Base-by-base conservation (phyloP, 2,329 filamentous ascomycete genomes). In the Aspergillus sojae region DNA sequence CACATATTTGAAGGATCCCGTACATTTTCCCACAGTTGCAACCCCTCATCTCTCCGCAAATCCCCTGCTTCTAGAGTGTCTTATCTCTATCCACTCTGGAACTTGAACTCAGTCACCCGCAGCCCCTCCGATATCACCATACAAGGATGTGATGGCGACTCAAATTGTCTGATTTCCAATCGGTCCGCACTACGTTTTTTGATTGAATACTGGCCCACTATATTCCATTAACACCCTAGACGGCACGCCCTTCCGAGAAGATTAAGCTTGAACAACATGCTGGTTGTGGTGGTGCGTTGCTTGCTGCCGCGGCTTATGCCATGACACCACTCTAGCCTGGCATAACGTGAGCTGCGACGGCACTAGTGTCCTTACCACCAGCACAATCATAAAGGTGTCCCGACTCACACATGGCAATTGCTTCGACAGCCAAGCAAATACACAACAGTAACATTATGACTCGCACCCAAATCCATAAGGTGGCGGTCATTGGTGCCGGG, bases 401-500 rank as follows among this genome's bases (percentile, higher is more conserved):
- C 16, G 4, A 28, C n/a, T 26, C 26, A 19, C 46, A n/a, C 14
- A 50, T 28, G 26, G 16, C 1, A 7, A 30, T n/a, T 11, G 23
- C 5, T 1, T 9, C 16, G 19, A 39, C 36, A 23, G 14, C 7
- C 1, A 36, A 34, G 9, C 52, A 34, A 19, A 36, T 21, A 54
- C 32, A 12, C 16, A 3, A 10, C 16, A 32, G 21, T 23, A 39
- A 39, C 19, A 66, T 34, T 57, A 76, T 75, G 72, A 61, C 62
- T 21, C 68, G 68, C 21, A 52, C 41, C 0, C 28, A 64, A 3
- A 65, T 70, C 32, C 66, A 66, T 5, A 64, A 64, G 26, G 79
- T 83, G 3, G 83, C 81, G 11, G 77, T 85, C 1, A 81, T 85
- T 50, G 83, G 83, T 28, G 83, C 83, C n/a, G 83, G 83, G 4